These are phyloP conservation scores for Paraglomus brasilianum DNA, from an alignment of 192 early-diverging fungal genomes.

Conservation along the genomic window DNA sequence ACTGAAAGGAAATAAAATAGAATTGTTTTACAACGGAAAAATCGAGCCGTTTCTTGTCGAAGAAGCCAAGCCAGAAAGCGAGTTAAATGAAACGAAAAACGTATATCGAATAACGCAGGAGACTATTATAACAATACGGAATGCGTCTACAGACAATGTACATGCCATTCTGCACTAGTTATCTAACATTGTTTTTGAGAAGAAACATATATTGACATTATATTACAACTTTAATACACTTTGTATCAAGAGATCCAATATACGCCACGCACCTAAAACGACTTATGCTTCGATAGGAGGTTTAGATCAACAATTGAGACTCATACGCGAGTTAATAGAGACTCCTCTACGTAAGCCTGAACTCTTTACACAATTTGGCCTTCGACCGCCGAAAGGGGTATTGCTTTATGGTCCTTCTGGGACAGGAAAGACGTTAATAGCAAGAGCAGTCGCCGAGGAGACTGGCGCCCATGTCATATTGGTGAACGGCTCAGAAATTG, in stretches of 20 bases:
- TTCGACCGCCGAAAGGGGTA: slow-evolving; percentile 88
- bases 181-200: too few species aligned
- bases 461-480: slow-evolving; percentile 71
- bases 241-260: background rate
- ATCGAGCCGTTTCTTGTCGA: slow-evolving; percentile 44
- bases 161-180: slow-evolving; percentile 18
- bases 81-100: slow-evolving; percentile 19
- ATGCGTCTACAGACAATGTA: slow-evolving; percentile 29
- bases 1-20: slow-evolving; percentile 43
- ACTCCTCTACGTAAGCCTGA: slow-evolving; percentile 70
- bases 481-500: slow-evolving; percentile 90
- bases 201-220: too few species aligned
- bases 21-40: slow-evolving; percentile 58
- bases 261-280: slow-evolving; percentile 1
- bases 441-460: slow-evolving; percentile 79
- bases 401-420: slow-evolving; percentile 91
- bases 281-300: slow-evolving; percentile 78
- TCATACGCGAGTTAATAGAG: slow-evolving; percentile 85
- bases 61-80: slow-evolving; percentile 27
- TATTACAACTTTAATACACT: too few species aligned
- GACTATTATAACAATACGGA: slow-evolving; percentile 38
- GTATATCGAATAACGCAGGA: slow-evolving; percentile 38
- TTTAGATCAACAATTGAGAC: slow-evolving; percentile 64
- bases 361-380: slow-evolving; percentile 70
- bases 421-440: slow-evolving; percentile 95